Base-by-base conservation (phyloP, 495 filamentous ascomycete species). In the Penicillium chermesinum region DNA sequence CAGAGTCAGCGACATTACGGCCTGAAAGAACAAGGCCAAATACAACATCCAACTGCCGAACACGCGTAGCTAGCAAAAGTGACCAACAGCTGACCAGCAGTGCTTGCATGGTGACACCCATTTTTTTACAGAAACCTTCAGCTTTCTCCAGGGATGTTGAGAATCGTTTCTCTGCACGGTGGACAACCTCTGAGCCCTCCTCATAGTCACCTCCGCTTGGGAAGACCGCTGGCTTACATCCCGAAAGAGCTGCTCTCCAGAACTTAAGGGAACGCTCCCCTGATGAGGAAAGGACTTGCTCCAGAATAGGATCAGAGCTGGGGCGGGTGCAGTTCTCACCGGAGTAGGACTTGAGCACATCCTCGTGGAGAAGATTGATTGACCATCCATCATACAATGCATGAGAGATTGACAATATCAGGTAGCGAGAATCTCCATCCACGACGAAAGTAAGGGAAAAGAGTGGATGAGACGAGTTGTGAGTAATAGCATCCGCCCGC, bases 331-430 rank as follows among this genome's bases (percentile, higher is more conserved):
- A 63, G 3, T 49, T 17, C 14, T 52, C 47, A 8, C 64, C 67
- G 13, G 51, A 41, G 44, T 73, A 74, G 6, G 54, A 55, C 2
- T 48, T 58, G 25, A 66, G 67, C 13, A 91, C 66, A 32, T 76
- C 69, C n/a, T 74, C 68, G 9, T 96, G 70, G 0, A 96, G 61
- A 13, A 90, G 64, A 3, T 77, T 68, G 15, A 95, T 74, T 42
- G 88, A 91, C 58, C 76, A 86, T 7, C 86, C 91, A 64, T 97
- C 91, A 58, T 96, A 97, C 0, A 96, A 68, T 3, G 82, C 88
- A 59, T 97, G 91, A 57, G 91, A 85, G 21, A 94, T 75, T 15
- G 66, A 54, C 16, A 72, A 40, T 18, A 70, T 48, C 19, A 72
- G 46, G 27, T 61, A 58, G 7, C 41, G 57, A 32, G 34, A 39